Evolutionary conservation across 768 basidiomycete species (phyloP).

Genomic region (Leccinum uliginosum): DNA sequence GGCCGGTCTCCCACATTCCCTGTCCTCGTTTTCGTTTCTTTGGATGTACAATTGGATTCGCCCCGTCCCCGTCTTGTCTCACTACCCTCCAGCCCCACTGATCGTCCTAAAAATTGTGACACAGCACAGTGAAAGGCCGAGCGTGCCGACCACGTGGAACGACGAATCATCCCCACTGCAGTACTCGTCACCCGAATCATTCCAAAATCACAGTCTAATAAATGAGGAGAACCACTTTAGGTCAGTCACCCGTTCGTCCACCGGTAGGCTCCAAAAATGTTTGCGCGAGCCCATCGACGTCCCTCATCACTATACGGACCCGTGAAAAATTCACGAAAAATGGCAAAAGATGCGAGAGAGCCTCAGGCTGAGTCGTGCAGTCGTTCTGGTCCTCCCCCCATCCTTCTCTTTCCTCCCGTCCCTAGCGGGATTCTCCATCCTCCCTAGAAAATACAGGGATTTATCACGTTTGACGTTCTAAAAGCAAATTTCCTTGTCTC

Average conservation of each 20-base stretch:
- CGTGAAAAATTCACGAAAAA: too few species aligned
- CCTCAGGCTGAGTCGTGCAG: too few species aligned
- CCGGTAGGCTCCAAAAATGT: background rate
- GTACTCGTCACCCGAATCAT: too few species aligned
- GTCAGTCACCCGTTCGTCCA: background rate
- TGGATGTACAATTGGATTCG: background rate
- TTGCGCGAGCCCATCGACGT: background rate
- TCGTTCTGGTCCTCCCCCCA: too few species aligned
- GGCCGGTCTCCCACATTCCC: too few species aligned
- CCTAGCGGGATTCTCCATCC: background rate
- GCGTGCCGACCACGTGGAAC: background rate
- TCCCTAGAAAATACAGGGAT: too few species aligned
- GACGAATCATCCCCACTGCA: background rate
- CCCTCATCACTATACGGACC: too few species aligned
- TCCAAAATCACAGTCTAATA: too few species aligned
- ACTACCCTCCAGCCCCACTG: background rate
- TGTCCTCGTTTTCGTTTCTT: background rate
- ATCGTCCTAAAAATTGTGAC: background rate
- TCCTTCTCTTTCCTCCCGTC: background rate
- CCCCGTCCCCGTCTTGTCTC: too few species aligned
- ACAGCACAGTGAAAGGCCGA: background rate
- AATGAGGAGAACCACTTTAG: too few species aligned
- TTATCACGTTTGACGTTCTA: background rate
- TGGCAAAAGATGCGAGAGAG: too few species aligned
- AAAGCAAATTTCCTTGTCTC: background rate